Conservation (phyloP, 768 basidiomycete genomes). For the Brasilioporus rufonigricans region DNA sequence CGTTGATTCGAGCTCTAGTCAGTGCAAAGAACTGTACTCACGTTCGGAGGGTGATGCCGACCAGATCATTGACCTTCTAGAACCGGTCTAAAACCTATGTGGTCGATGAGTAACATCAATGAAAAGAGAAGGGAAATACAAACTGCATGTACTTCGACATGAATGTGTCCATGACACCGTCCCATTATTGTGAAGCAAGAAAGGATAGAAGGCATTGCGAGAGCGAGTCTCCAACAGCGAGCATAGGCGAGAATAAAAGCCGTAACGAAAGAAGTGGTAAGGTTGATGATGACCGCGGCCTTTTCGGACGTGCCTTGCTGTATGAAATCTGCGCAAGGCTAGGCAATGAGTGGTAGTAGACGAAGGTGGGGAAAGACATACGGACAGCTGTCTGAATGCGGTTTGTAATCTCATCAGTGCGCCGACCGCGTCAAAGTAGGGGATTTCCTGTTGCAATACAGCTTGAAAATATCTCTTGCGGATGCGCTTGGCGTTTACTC, state of each 20-base stretch:
- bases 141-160: slow-evolving; percentile 65
- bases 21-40: no score
- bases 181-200: slow-evolving; percentile 81
- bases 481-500: slow-evolving; percentile 78
- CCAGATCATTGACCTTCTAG: no score
- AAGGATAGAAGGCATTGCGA: slow-evolving; percentile 78
- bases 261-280: slow-evolving; percentile 66
- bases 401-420: slow-evolving; percentile 94
- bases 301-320: slow-evolving; percentile 95
- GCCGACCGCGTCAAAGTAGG: slow-evolving; percentile 88
- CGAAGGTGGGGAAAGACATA: slow-evolving; percentile 32
- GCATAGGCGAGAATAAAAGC: slow-evolving; percentile 77
- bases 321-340: slow-evolving; percentile 69
- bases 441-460: slow-evolving; percentile 85
- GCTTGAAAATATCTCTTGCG: no score
- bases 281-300: slow-evolving; percentile 65
- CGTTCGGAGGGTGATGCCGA: no score
- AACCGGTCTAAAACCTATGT: no score
- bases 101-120: no score
- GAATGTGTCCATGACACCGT: slow-evolving; percentile 65
- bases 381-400: slow-evolving; percentile 88
- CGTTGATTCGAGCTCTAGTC: no score
- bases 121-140: slow-evolving; percentile 29
- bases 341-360: neutral
- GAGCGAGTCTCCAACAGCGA: slow-evolving; percentile 76